phyloP scores from a whole-genome alignment of 2,329 filamentous ascomycete species.

The Talaromyces sp. region DNA sequence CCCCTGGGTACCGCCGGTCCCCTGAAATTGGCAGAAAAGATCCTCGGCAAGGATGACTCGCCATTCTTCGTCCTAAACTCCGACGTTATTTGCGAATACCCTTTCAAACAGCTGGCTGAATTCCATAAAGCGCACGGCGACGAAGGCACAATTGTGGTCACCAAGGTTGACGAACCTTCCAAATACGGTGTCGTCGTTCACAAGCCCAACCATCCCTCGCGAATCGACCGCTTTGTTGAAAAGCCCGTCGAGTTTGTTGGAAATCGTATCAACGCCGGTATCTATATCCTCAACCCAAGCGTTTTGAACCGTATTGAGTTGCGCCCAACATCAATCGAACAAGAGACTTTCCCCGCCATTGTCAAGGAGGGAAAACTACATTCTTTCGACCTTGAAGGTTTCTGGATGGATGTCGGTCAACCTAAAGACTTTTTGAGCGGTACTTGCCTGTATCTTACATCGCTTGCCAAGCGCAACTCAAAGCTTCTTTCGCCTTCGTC shows the following conservation, averaged over 20 bases:
- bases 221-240: conserved; percentile 98
- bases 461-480: conserved; percentile 83
- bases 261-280: conserved; percentile 97
- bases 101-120: conserved; percentile 81
- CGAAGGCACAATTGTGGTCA: conserved; percentile 96
- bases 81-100: conserved; percentile 97
- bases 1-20: conserved; percentile 93
- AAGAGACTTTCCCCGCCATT: conserved; percentile 97
- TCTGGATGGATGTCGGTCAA: conserved; percentile 99
- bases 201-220: conserved; percentile 84
- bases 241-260: conserved; percentile 98
- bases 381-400: conserved; percentile 94
- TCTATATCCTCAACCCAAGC: conserved; percentile 95
- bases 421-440: conserved; percentile 97
- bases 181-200: conserved; percentile 99
- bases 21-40: conserved; percentile 89
- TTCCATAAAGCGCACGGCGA: conserved; percentile 94
- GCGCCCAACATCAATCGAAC: conserved; percentile 94
- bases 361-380: conserved; percentile 86
- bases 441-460: conserved; percentile 93
- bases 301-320: conserved; percentile 90
- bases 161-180: conserved; percentile 97
- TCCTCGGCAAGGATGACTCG: conserved; percentile 85
- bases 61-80: conserved; percentile 99
- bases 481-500: conserved; percentile 73